Evolutionary conservation across 257 asterid genomes (phyloP).

Genomic region (Solanum chaucha): DNA sequence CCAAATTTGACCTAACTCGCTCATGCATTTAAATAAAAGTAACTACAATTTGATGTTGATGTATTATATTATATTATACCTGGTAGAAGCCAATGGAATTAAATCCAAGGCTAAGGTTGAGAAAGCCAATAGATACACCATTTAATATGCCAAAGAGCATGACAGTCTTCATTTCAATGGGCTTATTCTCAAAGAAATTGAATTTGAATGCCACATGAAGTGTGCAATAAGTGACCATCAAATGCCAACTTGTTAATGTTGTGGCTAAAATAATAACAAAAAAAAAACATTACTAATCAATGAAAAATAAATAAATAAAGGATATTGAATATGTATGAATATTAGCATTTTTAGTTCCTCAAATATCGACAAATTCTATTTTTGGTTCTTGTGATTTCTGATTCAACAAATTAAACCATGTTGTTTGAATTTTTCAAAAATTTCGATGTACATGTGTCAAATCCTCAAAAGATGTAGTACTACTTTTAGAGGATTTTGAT

Average conservation of each 20-base stretch:
- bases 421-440: background rate
- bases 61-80: slow-evolving; percentile 17
- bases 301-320: background rate
- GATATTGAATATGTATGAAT: background rate
- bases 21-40: background rate
- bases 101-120: slow-evolving; percentile 84
- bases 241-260: slow-evolving; percentile 91
- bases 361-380: background rate
- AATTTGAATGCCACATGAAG: slow-evolving; percentile 65
- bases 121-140: slow-evolving; percentile 84
- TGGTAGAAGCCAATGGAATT: slow-evolving; percentile 91
- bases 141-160: slow-evolving; percentile 61
- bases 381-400: background rate
- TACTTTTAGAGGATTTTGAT: background rate
- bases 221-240: slow-evolving; percentile 86
- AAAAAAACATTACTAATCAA: background rate
- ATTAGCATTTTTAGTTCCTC: background rate
- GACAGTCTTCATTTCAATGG: slow-evolving; percentile 59
- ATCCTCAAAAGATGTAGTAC: background rate
- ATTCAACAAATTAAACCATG: background rate
- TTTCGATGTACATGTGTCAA: background rate
- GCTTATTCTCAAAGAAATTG: slow-evolving; percentile 70
- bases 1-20: background rate
- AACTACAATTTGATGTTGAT: background rate
- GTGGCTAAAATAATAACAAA: slow-evolving; percentile 48